Evolutionary conservation across 2,329 filamentous ascomycete genomes (phyloP), one percentile per base, ranked within the genome.

Genomic region (Alternaria sp.): DNA sequence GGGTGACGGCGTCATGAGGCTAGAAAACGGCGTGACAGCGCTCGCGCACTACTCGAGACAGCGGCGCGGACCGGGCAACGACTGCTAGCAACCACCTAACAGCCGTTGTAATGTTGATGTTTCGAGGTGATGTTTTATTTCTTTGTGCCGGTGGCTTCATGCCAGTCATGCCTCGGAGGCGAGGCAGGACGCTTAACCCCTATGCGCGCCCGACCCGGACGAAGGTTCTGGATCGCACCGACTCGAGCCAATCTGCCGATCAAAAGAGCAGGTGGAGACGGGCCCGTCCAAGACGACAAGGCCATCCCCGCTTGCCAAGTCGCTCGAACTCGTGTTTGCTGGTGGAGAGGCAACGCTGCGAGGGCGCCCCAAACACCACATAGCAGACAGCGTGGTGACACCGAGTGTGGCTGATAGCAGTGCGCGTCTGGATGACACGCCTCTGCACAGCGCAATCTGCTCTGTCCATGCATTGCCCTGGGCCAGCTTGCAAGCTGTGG

Each of bases 41-140:
- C 36, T 40, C 15, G 36, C 55, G 49, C 30, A 26, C 46, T 62
- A 59, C 44, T 28, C 23, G 40, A 36, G 58, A 67, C 64, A 62
- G 64, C 67, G 67, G 69, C 45, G 67, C 69, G 69, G 67, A 55
- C 69, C 69, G 69, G 45, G 52, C 26, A 50, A 32, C 28, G 30
- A 44, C 46, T 32, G 45, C 36, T 44, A 40, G 55, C 55, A 58
- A 25, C 40, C 43, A 30, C 36, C 57, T 64, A 67, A 47, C 40
- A 61, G 57, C 57, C 62, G 57, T 57, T 65, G 51, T 15, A 6
- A 25, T 12, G 17, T 25, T 32, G 19, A 17, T 19, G 36, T 21
- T 56, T 19, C n/a, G 21, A 19, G n/a, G 46, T 7, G 46, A 50
- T 8, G 46, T 13, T 52, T 40, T 52, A 11, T n/a, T 51, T 52